Base-by-base conservation (phyloP, 2,329 filamentous ascomycete genomes). In the Aspergillus sp. region DNA sequence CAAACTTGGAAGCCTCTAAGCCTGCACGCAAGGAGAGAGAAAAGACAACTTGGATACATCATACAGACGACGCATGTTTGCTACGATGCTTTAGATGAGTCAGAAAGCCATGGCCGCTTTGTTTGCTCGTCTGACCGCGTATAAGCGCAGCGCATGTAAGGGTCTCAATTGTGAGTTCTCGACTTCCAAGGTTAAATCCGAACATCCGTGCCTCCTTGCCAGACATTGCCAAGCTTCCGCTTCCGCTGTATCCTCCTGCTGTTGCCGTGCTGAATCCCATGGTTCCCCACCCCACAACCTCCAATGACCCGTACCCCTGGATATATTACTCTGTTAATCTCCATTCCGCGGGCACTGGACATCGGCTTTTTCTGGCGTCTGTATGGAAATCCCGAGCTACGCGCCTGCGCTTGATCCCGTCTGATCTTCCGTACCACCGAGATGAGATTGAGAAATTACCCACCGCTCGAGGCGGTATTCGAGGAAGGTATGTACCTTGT, bases 271-370 rank as follows among this genome's bases (percentile, higher is more conserved):
- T 41, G 8, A 41, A 41, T 41, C 34, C 34, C 34, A 41, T 41
- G 34, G 34, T 41, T 41, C 34, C 34, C 34, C 34, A 41, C 34
- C 34, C 34, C 34, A 15, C 34, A 6, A 41, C 34, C 11, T 41
- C 34, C 9, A 41, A 15, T 41, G 34, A 41, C 15, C 11, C 1
- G 34, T 15, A 13, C 34, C 11, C 2, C 15, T 41, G 15, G 34
- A 41, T 13, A 11, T 41, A 41, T 28, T 54, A 41, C 8, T 19
- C 31, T 59, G 31, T 19, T 50, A 65, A 63, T 55, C 28, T 63
- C 60, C 58, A 45, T 63, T 51, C 63, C 63, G 54, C 62, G 30
- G 64, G 59, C 51, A 61, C 31, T 64, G 49, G n/a, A 48, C 9
- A 15, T 63, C 62, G 64, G 64, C 62, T 66, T 54, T 61, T 62